phyloP scores from a whole-genome alignment of 202 grass and related monocot species.

The Zoysia matrella region DNA sequence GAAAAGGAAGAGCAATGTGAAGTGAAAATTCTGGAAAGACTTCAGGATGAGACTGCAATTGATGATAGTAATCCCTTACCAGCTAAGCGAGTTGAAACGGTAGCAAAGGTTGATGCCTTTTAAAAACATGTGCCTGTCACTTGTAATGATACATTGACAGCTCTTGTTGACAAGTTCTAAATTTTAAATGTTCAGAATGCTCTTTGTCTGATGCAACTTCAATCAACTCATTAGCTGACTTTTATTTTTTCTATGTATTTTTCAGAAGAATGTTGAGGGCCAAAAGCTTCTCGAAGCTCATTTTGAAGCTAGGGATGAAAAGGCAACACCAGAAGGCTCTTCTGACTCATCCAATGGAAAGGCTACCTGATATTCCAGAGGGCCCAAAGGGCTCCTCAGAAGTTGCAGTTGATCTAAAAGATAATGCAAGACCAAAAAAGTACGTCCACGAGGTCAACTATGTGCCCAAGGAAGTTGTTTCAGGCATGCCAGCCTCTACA shows the following conservation, averaged over 20 bases:
- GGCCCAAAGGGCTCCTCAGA: constrained; percentile 37
- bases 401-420: constrained; percentile 37
- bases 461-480: constrained; percentile 42
- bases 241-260: constrained; percentile 12
- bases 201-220: background rate
- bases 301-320: constrained; percentile 55
- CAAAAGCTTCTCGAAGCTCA: constrained; percentile 68
- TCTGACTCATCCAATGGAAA: constrained; percentile 63
- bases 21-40: constrained; percentile 65
- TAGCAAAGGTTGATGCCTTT: constrained; percentile 53
- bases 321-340: constrained; percentile 50
- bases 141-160: too few species aligned
- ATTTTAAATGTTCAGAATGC: too few species aligned
- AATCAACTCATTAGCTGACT: constrained; percentile 25
- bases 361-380: constrained; percentile 47
- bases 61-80: constrained; percentile 55
- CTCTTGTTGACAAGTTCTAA: too few species aligned
- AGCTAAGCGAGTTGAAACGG: constrained; percentile 50
- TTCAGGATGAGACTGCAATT: constrained; percentile 58
- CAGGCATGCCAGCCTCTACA: constrained; percentile 11
- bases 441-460: constrained; percentile 8
- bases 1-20: constrained; percentile 65
- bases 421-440: constrained; percentile 41
- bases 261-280: constrained; percentile 60
- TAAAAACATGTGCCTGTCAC: too few species aligned